These are phyloP conservation scores for Metschnikowia bowlesiae DNA, from an alignment of 805 yeast species.

Conservation along the genomic window DNA sequence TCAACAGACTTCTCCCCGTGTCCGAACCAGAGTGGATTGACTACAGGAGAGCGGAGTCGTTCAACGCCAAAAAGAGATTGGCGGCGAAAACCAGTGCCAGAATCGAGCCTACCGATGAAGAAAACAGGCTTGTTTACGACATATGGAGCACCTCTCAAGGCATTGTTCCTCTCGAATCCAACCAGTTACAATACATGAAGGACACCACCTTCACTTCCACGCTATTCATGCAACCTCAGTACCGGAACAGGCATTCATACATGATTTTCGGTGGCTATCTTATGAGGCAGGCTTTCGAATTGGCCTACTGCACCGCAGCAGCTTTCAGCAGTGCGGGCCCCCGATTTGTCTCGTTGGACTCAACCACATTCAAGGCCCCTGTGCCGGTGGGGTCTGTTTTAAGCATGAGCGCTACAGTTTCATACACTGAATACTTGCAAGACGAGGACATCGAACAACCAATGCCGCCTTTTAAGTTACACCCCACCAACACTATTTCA, in stretches of 20 bases:
- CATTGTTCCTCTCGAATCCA: slow-evolving; percentile 9
- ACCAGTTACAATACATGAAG: slow-evolving; percentile 58
- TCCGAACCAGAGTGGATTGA: slow-evolving; percentile 76
- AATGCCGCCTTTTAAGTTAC: slow-evolving; percentile 42
- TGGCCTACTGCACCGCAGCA: slow-evolving; percentile 90
- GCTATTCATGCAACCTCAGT: slow-evolving; percentile 93
- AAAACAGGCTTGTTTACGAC: slow-evolving; percentile 68
- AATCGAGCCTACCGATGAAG: slow-evolving; percentile 62
- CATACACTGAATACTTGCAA: slow-evolving; percentile 79
- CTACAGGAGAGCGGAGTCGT: slow-evolving; percentile 83
- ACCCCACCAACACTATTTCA: slow-evolving; percentile 54
- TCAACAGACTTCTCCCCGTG: slow-evolving; percentile 73
- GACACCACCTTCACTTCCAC: slow-evolving; percentile 72
- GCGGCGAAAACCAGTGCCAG: slow-evolving; percentile 63
- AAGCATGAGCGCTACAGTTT: slow-evolving; percentile 75
- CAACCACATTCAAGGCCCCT: slow-evolving; percentile 88
- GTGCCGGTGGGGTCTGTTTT: slow-evolving; percentile 94
- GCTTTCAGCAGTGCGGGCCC: slow-evolving; percentile 83
- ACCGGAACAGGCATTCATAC: slow-evolving; percentile 88
- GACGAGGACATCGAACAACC: slow-evolving; percentile 23
- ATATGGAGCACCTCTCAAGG: slow-evolving; percentile 52
- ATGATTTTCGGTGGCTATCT: slow-evolving; percentile 95
- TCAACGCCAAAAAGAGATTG: slow-evolving; percentile 79
- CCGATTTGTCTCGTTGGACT: slow-evolving; percentile 82
- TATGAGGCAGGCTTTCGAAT: slow-evolving; percentile 86